These are phyloP conservation scores for Nemania abortiva DNA, from an alignment of 2,329 filamentous ascomycete species.

Conservation along the genomic window DNA sequence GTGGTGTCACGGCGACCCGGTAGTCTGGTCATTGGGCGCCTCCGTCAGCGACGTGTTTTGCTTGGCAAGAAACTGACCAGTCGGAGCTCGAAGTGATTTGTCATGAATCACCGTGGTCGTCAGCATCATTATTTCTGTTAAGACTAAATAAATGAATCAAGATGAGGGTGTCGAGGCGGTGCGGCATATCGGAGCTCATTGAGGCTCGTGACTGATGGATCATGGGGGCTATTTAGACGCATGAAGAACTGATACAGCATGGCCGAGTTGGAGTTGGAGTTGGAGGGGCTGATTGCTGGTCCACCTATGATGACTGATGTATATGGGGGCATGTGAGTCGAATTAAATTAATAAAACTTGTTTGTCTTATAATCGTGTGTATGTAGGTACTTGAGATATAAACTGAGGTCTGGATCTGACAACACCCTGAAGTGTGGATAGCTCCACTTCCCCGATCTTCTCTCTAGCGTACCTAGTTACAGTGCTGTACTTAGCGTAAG, in stretches of 20 bases:
- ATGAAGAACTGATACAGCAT: neutral
- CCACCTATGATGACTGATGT: neutral
- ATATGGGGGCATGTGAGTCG: neutral
- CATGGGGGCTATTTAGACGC: neutral
- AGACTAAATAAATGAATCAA: neutral
- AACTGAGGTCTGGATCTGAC: neutral
- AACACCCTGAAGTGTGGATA: slow-evolving; percentile 2
- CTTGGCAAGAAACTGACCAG: slow-evolving; percentile 3
- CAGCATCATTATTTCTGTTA: neutral
- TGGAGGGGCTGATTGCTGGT: neutral
- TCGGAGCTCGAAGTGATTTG: neutral
- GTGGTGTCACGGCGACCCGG: slow-evolving; percentile 27
- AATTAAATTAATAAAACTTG: neutral
- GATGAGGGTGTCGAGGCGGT: neutral
- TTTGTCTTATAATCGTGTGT: neutral
- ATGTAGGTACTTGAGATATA: neutral
- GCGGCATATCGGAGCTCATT: neutral
- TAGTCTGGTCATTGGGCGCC: slow-evolving; percentile 32
- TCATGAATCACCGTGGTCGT: slow-evolving; percentile 13
- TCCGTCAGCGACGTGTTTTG: slow-evolving; percentile 12
- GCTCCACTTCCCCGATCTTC: slow-evolving; percentile 14
- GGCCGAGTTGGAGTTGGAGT: neutral
- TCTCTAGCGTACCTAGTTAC: neutral
- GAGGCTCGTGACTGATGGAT: neutral
- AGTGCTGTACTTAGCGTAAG: no score